Conservation (phyloP, 176 grass and related monocot genomes). For the Areca catechu region DNA sequence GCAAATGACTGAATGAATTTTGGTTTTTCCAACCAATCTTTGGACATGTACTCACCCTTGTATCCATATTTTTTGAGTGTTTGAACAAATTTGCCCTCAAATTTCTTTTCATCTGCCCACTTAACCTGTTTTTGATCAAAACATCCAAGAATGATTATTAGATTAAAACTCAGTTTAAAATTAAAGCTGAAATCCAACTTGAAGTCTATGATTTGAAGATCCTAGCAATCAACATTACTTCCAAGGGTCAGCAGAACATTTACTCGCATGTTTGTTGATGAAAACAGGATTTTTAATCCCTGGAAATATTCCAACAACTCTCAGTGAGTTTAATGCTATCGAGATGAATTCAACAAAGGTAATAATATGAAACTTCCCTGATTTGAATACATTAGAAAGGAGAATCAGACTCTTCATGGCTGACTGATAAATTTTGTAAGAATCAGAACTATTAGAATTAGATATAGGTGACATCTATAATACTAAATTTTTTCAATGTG, state of each 20-base stretch:
- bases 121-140: constrained; percentile 14
- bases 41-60: constrained; percentile 32
- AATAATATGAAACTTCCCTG: constrained; percentile 46
- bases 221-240: no score
- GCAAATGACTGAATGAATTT: constrained; percentile 46
- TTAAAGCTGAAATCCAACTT: no score
- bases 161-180: no score
- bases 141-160: no score
- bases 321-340: constrained; percentile 29
- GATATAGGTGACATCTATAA: no score
- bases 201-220: no score
- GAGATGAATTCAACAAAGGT: constrained; percentile 52
- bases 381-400: no score
- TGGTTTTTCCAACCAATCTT: constrained; percentile 16
- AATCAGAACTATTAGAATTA: no score
- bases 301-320: constrained; percentile 42
- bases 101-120: constrained; percentile 43
- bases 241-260: no score
- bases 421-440: no score
- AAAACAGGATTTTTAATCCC: constrained; percentile 53
- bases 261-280: constrained; percentile 28
- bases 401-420: no score
- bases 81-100: constrained; percentile 40
- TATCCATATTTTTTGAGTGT: constrained; percentile 48
- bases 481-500: no score